Evolutionary conservation across 2,329 filamentous ascomycete species (phyloP).

Genomic region (Colletotrichum spaethianum): DNA sequence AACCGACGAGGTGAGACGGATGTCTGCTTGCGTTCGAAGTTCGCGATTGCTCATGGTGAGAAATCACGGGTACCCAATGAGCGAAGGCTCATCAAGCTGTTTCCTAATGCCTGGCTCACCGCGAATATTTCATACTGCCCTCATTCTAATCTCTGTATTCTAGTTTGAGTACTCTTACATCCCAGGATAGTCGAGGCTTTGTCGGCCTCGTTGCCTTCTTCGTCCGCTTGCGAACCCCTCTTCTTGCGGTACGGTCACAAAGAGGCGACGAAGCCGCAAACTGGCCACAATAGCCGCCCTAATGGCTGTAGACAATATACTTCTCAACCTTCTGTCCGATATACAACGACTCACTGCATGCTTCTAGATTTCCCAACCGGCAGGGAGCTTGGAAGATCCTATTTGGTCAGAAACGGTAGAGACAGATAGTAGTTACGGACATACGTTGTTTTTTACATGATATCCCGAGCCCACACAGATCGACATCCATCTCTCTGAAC

Average conservation of each 20-base stretch:
- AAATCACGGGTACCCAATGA: not conserved
- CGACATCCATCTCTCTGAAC: not conserved
- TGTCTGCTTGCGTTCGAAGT: too few species aligned
- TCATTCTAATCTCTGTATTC: not conserved
- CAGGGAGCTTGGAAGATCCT: too few species aligned
- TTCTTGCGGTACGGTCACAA: not conserved
- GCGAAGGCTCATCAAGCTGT: not conserved
- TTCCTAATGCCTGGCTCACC: not conserved
- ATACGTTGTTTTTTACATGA: not conserved
- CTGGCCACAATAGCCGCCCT: not conserved
- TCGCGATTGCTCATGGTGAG: not conserved
- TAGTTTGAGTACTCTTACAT: not conserved
- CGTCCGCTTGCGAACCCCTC: not conserved
- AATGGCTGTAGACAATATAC: not conserved
- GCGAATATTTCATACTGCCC: not conserved
- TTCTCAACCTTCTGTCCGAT: not conserved
- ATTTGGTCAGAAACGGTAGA: not conserved
- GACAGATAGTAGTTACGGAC: not conserved
- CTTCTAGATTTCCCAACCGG: not conserved
- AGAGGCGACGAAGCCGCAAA: not conserved
- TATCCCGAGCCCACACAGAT: not conserved
- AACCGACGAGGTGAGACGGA: too few species aligned
- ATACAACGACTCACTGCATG: too few species aligned
- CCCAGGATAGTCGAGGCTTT: not conserved
- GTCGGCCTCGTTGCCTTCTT: not conserved